Evolutionary conservation across 2,329 filamentous ascomycete species (phyloP).

Genomic region (Xylariaceae sp.): DNA sequence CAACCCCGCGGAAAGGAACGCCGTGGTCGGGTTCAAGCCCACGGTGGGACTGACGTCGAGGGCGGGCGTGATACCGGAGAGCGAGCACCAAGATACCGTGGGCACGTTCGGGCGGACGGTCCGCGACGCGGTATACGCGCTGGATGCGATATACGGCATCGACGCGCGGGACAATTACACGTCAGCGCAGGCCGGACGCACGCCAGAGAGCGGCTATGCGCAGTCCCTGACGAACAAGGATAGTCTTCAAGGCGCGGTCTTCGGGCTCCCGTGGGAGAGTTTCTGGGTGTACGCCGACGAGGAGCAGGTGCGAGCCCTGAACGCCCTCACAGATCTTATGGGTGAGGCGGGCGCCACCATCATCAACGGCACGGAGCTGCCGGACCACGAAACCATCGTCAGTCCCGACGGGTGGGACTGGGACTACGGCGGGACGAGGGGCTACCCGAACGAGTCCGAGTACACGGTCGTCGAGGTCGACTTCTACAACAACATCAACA

Average conservation of each 20-base stretch:
- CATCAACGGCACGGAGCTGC: constrained; percentile 30
- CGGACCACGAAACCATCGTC: constrained; percentile 1
- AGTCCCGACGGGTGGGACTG: constrained; percentile 66
- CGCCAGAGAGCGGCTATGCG: too few species aligned
- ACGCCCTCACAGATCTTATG: constrained; percentile 49
- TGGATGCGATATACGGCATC: constrained; percentile 64
- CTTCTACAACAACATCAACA: constrained; percentile 59
- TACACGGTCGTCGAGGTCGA: constrained; percentile 70
- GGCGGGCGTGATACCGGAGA: constrained; percentile 56
- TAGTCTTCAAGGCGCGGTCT: constrained; percentile 56
- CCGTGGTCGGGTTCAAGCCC: constrained; percentile 69
- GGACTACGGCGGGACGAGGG: constrained; percentile 24
- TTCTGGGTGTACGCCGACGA: constrained; percentile 53
- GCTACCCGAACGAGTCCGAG: constrained; percentile 66
- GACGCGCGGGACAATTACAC: constrained; percentile 66
- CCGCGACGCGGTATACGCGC: constrained; percentile 60
- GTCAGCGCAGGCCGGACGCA: constrained; percentile 8
- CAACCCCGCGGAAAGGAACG: constrained; percentile 65
- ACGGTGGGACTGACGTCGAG: constrained; percentile 67
- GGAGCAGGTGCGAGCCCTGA: constrained; percentile 48
- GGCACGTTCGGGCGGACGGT: constrained; percentile 66
- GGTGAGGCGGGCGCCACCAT: constrained; percentile 60
- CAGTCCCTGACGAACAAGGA: constrained; percentile 9
- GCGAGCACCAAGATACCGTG: constrained; percentile 63
- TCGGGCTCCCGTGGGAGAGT: constrained; percentile 67